Evolutionary conservation across 2,329 filamentous ascomycete genomes (phyloP).

Genomic region (Trichophyton schoenleinii): DNA sequence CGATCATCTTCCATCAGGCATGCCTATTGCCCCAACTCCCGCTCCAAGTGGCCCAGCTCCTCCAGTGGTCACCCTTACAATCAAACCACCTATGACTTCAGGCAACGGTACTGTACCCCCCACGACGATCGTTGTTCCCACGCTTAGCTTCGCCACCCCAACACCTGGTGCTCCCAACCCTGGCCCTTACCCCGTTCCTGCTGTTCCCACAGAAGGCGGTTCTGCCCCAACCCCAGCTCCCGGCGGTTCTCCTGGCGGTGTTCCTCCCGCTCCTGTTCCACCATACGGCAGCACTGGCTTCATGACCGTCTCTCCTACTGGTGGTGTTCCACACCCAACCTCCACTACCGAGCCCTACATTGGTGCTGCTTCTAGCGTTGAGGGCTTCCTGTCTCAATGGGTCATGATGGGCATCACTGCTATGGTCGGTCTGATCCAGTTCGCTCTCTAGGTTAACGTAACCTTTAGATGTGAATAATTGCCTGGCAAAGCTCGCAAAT

Average conservation of each 20-base stretch:
- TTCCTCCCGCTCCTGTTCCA: neutral
- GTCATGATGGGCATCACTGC: neutral
- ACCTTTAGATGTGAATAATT: neutral
- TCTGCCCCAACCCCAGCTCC: slow-evolving; percentile 8
- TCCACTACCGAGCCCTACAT: slow-evolving; percentile 8
- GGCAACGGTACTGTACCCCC: slow-evolving; percentile 4
- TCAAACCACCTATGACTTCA: slow-evolving; percentile 21
- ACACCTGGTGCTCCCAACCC: slow-evolving; percentile 11
- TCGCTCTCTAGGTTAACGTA: neutral
- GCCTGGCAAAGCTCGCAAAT: neutral
- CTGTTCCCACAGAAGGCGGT: slow-evolving; percentile 10
- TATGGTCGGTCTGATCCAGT: neutral
- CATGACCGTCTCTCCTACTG: slow-evolving; percentile 13
- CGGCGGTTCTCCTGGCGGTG: neutral
- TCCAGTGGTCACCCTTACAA: slow-evolving; percentile 29
- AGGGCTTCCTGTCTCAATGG: neutral
- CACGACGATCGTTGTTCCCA: slow-evolving; percentile 33
- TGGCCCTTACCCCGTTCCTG: slow-evolving; percentile 23
- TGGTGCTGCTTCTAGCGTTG: slow-evolving; percentile 11
- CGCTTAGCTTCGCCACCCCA: slow-evolving; percentile 30
- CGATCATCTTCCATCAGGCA: slow-evolving; percentile 55
- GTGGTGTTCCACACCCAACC: slow-evolving; percentile 10
- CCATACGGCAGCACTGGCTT: slow-evolving; percentile 7
- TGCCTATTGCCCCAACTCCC: slow-evolving; percentile 34
- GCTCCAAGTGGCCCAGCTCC: slow-evolving; percentile 22